Percentiles rank a stretch among this genome's conserved stretches.
These are phyloP conservation scores for Neopestalotiopsis sp. DNA, from an alignment of 2,329 filamentous ascomycete species.

Conservation along the genomic window DNA sequence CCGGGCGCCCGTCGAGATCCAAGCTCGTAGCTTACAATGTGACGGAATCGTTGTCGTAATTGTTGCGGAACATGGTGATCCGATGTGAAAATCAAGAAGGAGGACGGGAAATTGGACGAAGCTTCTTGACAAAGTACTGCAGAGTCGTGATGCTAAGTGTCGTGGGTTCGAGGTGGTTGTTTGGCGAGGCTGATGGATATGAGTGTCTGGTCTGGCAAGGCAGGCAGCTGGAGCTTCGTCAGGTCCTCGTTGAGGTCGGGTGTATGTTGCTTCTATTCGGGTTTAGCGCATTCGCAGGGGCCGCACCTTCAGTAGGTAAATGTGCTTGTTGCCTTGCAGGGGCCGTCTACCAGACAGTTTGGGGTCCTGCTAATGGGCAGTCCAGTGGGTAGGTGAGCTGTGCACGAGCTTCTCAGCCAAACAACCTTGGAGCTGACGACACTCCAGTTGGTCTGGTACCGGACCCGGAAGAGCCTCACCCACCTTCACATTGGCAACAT, in stretches of 20 bases:
- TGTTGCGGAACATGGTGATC: constrained; percentile 94
- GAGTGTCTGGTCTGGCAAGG: constrained; percentile 14
- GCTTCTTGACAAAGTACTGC: background rate
- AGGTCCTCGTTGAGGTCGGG: constrained; percentile 11
- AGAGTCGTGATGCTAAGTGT: background rate
- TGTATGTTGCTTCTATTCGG: constrained; percentile 16
- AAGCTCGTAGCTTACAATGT: constrained; percentile 77
- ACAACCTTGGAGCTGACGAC: constrained; percentile 14
- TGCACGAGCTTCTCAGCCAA: constrained; percentile 13
- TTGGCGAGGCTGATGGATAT: constrained; percentile 18
- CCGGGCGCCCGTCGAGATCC: constrained; percentile 9
- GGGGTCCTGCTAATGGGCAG: background rate
- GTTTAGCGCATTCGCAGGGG: constrained; percentile 27
- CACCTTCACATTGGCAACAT: background rate
- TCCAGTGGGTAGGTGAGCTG: background rate
- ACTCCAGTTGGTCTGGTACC: background rate
- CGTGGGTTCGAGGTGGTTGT: constrained; percentile 8
- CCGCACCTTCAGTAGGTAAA: background rate
- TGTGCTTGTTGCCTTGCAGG: background rate
- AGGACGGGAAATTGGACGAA: background rate
- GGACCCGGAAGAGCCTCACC: constrained; percentile 11
- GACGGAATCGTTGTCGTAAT: constrained; percentile 99
- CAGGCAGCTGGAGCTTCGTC: constrained; percentile 24
- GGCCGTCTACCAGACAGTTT: background rate
- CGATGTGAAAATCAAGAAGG: background rate